A percentile compares a stretch with the other conserved stretches of the same genome.
Conservation (phyloP, 306 rosid genomes). For the Prunus persica region Prunus_persica_NCBIv2 NC_034010.1:14125001-14125500, state of each 20-base stretch:
- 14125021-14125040: too few species aligned
- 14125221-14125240: not conserved
- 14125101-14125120: too few species aligned
- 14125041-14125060: too few species aligned
- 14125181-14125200: not conserved
- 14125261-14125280: not conserved
- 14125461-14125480: constrained; percentile 35
- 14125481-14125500: constrained; percentile 31
- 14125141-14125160: too few species aligned
- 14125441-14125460: constrained; percentile 27
- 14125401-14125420: constrained; percentile 25
- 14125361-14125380: constrained; percentile 25
- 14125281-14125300: not conserved
- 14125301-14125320: not conserved
- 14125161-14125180: not conserved
- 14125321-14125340: not conserved
- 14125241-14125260: not conserved
- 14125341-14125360: constrained; percentile 23
- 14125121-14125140: too few species aligned
- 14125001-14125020: too few species aligned
- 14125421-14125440: constrained; percentile 23
- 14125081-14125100: too few species aligned
- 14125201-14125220: not conserved
- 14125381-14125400: constrained; percentile 15
- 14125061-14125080: too few species aligned